Base-by-base conservation (phyloP, 108 stramenopile species). In the Nitzschia sp. region DNA sequence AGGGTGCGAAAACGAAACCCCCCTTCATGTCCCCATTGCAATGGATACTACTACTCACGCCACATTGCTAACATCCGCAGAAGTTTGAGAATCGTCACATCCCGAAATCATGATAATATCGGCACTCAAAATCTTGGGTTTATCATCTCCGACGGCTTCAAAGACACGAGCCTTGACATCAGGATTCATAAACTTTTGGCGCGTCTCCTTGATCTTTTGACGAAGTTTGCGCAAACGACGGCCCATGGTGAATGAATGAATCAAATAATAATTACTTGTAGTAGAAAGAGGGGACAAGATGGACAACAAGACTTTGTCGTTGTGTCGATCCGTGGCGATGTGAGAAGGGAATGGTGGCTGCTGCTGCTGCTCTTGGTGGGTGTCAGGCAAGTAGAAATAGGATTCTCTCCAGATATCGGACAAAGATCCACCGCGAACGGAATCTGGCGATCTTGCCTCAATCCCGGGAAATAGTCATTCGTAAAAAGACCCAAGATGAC, bases 1-100 rank as follows among this genome's bases (percentile, higher is more conserved):
- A n/a, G n/a, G n/a, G n/a, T n/a, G n/a, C n/a, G n/a, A n/a, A n/a
- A n/a, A n/a, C n/a, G n/a, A n/a, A n/a, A n/a, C n/a, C n/a, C n/a
- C n/a, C n/a, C n/a, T n/a, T n/a, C n/a, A n/a, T n/a, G n/a, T n/a
- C n/a, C n/a, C n/a, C n/a, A n/a, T n/a, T n/a, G n/a, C n/a, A n/a
- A n/a, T n/a, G n/a, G n/a, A n/a, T n/a, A n/a, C n/a, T 42, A 19
- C 4, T 25, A 62, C 61, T 34, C 72, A 76, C 35, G 80, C 66
- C 21, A 77, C 76, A 29, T 77, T 69, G 46, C 57, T 69, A 5
- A 79, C 78, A 74, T 79, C 78, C 19, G 78, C 78, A 2, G 86
- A 88, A 26, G 91, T 92, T 75, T 94, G 93, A 31, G 46, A n/a
- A 49, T 94, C 93, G 38, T 76, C 70, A 61, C 86, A 93, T 36